Evolutionary conservation across 108 stramenopile species (phyloP), one percentile per base, ranked within the genome.

Genomic region (Mediolabrus comicus): DNA sequence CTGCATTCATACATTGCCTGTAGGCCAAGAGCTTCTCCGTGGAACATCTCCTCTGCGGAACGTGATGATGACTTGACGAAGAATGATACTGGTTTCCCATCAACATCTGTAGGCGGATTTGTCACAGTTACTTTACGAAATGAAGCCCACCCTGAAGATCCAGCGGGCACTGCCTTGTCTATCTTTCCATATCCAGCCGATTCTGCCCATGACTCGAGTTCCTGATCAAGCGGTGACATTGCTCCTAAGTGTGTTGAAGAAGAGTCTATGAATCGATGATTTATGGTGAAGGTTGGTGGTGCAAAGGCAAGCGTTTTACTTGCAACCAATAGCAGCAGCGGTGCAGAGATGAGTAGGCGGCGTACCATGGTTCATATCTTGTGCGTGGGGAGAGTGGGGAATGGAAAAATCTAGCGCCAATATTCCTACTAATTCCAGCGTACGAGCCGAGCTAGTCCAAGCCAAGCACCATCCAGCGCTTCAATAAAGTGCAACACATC

Each of bases 21-120:
- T 0, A 85, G 65, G 12, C 84, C 84, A 5, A 82, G 38, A n/a
- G 84, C 84, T 35, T 85, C 84, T 3, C 84, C 84, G 16, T 66
- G 54, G 28, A 85, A 85, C 84, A 82, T 85, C 9, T 81, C 80
- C 22, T 69, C 32, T 4, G 26, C 57, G 6, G 53, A 52, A 43
- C 69, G 64, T 13, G 71, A 67, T 0, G 80, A 73, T 13, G 59
- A 65, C 60, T 85, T 85, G 64, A 85, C 84, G 32, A 85, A 85
- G 71, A 82, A 85, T 10, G 76, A 72, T n/a, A 72, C 62, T 3
- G 59, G 29, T 26, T 33, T 58, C 0, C 57, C 55, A 22, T 62
- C 32, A 3, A n/a, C 29, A 16, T 62, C 36, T 1, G 34, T 59
- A 28, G 78, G 78, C 0, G 77, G 77, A 43, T 83, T 33, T 16